These are phyloP conservation scores for Trypanosoma cruzi DNA, from an alignment of 208 protist species.

Conservation along the genomic window DNA sequence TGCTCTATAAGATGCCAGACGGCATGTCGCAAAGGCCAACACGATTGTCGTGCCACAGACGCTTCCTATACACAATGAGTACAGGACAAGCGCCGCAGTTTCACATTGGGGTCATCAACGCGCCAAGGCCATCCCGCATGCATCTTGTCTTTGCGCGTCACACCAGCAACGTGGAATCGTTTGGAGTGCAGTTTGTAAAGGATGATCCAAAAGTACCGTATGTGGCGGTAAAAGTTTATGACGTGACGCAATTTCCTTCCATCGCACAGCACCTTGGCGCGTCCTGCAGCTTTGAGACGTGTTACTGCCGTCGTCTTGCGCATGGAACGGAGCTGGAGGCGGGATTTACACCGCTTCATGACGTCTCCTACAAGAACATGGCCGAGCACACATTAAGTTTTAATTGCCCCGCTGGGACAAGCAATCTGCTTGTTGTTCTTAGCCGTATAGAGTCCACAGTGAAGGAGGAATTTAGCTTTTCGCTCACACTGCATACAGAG, in stretches of 20 bases:
- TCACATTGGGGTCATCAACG: slow-evolving; percentile 74
- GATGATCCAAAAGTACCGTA: slow-evolving; percentile 52
- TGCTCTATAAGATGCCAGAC: slow-evolving; percentile 67
- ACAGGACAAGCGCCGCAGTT: slow-evolving; percentile 70
- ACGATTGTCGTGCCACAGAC: slow-evolving; percentile 73
- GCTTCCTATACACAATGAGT: slow-evolving; percentile 50
- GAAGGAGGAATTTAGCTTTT: slow-evolving; percentile 67
- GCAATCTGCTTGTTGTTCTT: slow-evolving; percentile 70
- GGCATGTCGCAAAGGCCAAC: slow-evolving; percentile 54
- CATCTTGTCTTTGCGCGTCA: slow-evolving; percentile 85
- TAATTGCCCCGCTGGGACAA: slow-evolving; percentile 74
- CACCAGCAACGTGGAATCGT: slow-evolving; percentile 64
- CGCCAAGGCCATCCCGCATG: slow-evolving; percentile 64
- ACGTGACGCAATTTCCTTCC: slow-evolving; percentile 72
- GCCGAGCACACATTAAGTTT: slow-evolving; percentile 78
- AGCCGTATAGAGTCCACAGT: slow-evolving; percentile 41
- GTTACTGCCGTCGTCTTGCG: slow-evolving; percentile 70
- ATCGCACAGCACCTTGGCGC: slow-evolving; percentile 68
- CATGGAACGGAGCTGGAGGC: slow-evolving; percentile 55
- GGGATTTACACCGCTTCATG: slow-evolving; percentile 59
- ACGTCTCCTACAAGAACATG: slow-evolving; percentile 58
- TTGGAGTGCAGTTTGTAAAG: slow-evolving; percentile 65
- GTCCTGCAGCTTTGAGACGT: slow-evolving; percentile 66
- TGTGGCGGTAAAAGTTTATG: slow-evolving; percentile 71
- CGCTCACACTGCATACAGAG: slow-evolving; percentile 84